phyloP scores from a whole-genome alignment of 176 grass and related monocot species.

The Carex myosuroides region DNA sequence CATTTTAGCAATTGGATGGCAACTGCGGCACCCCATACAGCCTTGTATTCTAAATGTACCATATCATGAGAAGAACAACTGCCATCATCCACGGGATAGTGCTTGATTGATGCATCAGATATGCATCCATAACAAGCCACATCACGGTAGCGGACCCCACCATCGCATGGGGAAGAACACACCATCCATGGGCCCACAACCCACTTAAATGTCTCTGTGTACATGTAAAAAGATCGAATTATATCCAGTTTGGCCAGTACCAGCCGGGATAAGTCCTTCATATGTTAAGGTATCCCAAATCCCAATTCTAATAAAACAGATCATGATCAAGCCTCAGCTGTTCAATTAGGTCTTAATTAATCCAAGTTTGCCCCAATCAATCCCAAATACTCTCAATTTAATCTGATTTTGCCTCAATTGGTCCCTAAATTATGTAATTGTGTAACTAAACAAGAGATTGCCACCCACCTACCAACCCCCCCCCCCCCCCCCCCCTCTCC shows the following conservation, averaged over 20 bases:
- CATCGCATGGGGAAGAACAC: constrained; percentile 81
- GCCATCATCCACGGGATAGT: constrained; percentile 71
- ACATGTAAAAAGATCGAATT: constrained; percentile 20
- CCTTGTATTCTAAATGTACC: constrained; percentile 28
- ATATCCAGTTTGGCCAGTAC: neutral
- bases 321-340: neutral
- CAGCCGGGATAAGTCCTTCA: neutral
- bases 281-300: neutral
- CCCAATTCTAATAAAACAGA: neutral
- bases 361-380: neutral
- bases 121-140: constrained; percentile 53
- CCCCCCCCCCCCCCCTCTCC: neutral
- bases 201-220: constrained; percentile 64
- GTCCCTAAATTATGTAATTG: neutral
- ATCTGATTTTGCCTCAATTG: neutral
- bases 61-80: constrained; percentile 51
- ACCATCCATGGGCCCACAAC: constrained; percentile 66
- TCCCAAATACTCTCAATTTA: neutral
- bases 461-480: neutral
- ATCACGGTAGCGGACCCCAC: constrained; percentile 44
- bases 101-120: constrained; percentile 43
- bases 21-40: neutral
- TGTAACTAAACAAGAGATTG: neutral
- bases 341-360: neutral
- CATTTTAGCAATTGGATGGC: neutral